Conservation (phyloP, 164 flowering plant genomes). For the Tinospora cordifolia region DNA sequence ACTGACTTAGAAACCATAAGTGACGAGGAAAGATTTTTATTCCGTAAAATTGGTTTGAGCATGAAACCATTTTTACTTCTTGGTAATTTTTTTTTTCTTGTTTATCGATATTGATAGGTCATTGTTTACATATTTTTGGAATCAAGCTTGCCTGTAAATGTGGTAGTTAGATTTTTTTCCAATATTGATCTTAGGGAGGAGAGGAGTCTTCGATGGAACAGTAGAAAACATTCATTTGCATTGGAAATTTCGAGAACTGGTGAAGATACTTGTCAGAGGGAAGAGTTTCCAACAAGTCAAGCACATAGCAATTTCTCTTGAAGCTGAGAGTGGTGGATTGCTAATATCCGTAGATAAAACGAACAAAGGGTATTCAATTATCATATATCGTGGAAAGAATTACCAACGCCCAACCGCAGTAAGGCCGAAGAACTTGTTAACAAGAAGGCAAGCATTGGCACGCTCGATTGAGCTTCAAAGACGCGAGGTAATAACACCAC, state of each 20-base stretch:
- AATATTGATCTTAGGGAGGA: slow-evolving; percentile 44
- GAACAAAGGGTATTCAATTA: slow-evolving; percentile 67
- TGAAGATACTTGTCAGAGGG: slow-evolving; percentile 67
- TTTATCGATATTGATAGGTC: neutral
- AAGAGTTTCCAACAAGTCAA: slow-evolving; percentile 57
- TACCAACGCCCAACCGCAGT: slow-evolving; percentile 48
- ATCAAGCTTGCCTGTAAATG: neutral
- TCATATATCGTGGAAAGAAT: slow-evolving; percentile 88
- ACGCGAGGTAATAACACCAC: slow-evolving; percentile 49
- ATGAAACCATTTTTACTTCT: slow-evolving; percentile 78
- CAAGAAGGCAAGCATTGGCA: slow-evolving; percentile 70
- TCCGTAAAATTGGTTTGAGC: slow-evolving; percentile 81
- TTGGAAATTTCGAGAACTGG: slow-evolving; percentile 83
- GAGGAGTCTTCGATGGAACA: slow-evolving; percentile 77
- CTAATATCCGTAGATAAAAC: slow-evolving; percentile 76
- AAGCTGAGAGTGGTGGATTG: slow-evolving; percentile 94
- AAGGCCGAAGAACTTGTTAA: slow-evolving; percentile 59
- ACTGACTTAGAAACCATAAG: slow-evolving; percentile 74
- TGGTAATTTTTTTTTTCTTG: slow-evolving; percentile 39
- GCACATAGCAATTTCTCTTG: slow-evolving; percentile 74
- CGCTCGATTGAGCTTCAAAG: slow-evolving; percentile 81
- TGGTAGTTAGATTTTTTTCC: neutral
- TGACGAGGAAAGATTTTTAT: slow-evolving; percentile 78
- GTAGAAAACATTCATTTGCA: slow-evolving; percentile 91
- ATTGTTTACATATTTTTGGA: neutral